Base-by-base conservation (phyloP, 441 rosid species). In the Syzygium malaccense region DNA sequence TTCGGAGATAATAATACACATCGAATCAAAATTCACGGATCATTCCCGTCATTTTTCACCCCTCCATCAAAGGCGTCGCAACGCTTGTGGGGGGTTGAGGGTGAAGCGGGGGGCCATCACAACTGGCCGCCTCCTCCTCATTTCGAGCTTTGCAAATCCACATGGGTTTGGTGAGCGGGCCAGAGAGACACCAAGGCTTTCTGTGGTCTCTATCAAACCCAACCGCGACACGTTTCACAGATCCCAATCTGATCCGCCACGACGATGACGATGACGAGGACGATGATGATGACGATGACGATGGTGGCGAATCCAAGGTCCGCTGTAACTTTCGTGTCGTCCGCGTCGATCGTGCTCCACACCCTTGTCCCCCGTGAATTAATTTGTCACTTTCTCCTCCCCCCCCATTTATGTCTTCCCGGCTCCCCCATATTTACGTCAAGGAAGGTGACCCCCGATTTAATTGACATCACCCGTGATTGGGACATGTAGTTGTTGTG, bases 1-100 rank as follows among this genome's bases (percentile, higher is more conserved):
- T 5, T 37, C 1, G 15, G 0, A 1, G 4, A 68, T 2, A 10
- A 68, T 0, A 10, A 11, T 6, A 6, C 1, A 1, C 23, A 23
- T 30, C 7, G 9, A 3, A 30, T 66, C 75, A 30, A 66, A 10
- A 10, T 17, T 19, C 13, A 17, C 2, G 23, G 6, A 17, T 4
- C 12, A 32, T 17, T 32, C 7, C 7, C 2, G 33, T 62, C 71
- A 7, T 32, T 32, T 30, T 66, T 32, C 75, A 10, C 23, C 41
- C 55, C 32, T 30, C 23, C 0, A n/a, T 15, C 3, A 64, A 32
- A 66, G 41, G 4, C 4, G 41, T 30, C 1, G 41, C 41, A 32
- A 30, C 0, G 6, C 6, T 33, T 66, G 13, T 6, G 25, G 57
- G 57, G 57, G 57, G 8, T 55, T 55, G 57, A 55, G 57, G 25